These are phyloP conservation scores for Niveomyces coronatus DNA, from an alignment of 2,329 filamentous ascomycete species.

Conservation along the genomic window DNA sequence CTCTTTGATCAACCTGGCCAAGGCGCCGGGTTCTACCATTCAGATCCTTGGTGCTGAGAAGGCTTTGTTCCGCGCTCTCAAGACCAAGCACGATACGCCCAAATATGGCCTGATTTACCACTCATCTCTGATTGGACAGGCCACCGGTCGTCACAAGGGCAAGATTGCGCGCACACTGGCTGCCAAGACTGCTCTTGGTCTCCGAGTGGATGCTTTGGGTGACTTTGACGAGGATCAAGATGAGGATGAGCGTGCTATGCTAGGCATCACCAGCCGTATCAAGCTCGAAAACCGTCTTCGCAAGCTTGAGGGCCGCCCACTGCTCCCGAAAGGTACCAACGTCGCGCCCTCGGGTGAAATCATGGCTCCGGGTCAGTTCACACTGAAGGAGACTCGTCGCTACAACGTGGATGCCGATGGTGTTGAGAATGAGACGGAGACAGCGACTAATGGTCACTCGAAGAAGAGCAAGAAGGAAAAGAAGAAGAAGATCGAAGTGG, in stretches of 20 bases:
- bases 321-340: conserved; percentile 63
- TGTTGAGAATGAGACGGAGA: conserved; percentile 49
- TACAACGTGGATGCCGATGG: conserved; percentile 95
- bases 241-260: conserved; percentile 77
- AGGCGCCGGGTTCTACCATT: conserved; percentile 88
- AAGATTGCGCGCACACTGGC: conserved; percentile 97
- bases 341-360: conserved; percentile 64
- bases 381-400: conserved; percentile 83
- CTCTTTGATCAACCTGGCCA: conserved; percentile 88
- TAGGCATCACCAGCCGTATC: conserved; percentile 63
- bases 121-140: conserved; percentile 88
- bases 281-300: conserved; percentile 69
- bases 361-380: conserved; percentile 64
- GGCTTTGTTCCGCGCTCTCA: conserved; percentile 93
- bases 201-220: conserved; percentile 74
- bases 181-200: conserved; percentile 83
- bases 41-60: conserved; percentile 99
- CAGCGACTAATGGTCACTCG: conserved; percentile 27
- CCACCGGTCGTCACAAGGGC: conserved; percentile 96
- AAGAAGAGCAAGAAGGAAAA: conserved; percentile 34
- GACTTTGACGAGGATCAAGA: conserved; percentile 55
- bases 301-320: conserved; percentile 80
- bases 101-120: conserved; percentile 97
- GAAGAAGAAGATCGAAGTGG: conserved; percentile 29
- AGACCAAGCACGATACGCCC: conserved; percentile 98